Evolutionary conservation across 2,329 filamentous ascomycete species (phyloP).

Genomic region (Pseudogymnoascus sp.): DNA sequence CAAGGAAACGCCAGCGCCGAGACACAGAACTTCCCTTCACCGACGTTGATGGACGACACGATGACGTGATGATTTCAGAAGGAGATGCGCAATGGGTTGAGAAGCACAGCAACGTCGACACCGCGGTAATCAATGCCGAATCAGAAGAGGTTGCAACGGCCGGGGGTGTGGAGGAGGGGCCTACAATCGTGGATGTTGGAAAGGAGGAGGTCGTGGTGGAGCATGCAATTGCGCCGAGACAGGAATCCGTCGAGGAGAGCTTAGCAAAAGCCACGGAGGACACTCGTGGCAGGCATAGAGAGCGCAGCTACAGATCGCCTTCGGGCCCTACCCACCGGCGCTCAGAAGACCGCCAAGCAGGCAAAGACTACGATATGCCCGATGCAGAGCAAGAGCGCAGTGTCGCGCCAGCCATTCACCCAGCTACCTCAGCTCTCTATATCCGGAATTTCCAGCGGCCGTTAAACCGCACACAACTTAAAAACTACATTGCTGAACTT

Average conservation of each 20-base stretch:
- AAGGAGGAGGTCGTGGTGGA: conserved; percentile 16
- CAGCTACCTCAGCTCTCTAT: conserved; percentile 70
- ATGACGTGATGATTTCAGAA: conserved; percentile 13
- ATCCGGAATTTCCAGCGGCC: conserved; percentile 88
- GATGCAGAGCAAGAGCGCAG: conserved; percentile 21
- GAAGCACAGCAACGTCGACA: conserved; percentile 20
- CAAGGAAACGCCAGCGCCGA: conserved; percentile 44
- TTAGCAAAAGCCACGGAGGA: not conserved
- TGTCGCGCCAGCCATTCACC: conserved; percentile 54
- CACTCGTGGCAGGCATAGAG: not conserved
- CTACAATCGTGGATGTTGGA: conserved; percentile 15
- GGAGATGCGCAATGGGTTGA: conserved; percentile 19
- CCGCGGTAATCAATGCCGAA: conserved; percentile 11
- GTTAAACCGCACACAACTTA: conserved; percentile 59
- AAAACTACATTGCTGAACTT: conserved; percentile 59
- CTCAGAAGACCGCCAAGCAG: conserved; percentile 12
- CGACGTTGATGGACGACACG: conserved; percentile 8
- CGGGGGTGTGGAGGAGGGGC: conserved; percentile 7
- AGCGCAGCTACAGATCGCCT: not conserved
- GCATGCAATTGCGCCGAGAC: not conserved
- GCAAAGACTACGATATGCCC: conserved; percentile 8
- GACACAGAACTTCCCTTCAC: conserved; percentile 10
- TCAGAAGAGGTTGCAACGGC: conserved; percentile 7
- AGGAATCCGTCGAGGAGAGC: not conserved
- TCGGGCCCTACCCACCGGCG: not conserved